Percentiles rank a stretch among this genome's conserved stretches.
These are phyloP conservation scores for Colletotrichum lini DNA, from an alignment of 2,329 filamentous ascomycete genomes.

Conservation along the genomic window DNA sequence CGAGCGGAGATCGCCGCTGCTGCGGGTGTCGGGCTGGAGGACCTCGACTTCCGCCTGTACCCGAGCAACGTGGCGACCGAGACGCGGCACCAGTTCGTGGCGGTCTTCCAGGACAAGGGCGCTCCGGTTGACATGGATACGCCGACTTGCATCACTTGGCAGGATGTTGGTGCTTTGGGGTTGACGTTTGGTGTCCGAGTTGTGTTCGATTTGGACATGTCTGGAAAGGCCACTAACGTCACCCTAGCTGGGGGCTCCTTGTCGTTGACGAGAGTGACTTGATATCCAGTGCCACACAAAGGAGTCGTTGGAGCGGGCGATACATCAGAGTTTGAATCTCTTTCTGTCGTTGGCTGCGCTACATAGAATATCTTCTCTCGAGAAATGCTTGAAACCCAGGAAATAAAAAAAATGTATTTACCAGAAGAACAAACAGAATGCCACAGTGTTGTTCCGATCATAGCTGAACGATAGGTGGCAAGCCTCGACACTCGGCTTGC, in stretches of 20 bases:
- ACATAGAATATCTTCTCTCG: too few species aligned
- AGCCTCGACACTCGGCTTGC: too few species aligned
- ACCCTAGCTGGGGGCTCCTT: constrained; percentile 1
- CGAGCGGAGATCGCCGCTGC: constrained; percentile 43
- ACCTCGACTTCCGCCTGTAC: constrained; percentile 51
- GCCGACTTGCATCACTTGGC: constrained; percentile 53
- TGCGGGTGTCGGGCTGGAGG: constrained; percentile 42
- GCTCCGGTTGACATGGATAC: constrained; percentile 51
- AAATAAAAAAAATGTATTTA: too few species aligned
- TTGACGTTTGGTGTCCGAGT: constrained; percentile 8
- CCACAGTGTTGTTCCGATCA: too few species aligned
- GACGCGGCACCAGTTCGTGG: constrained; percentile 47
- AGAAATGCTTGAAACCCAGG: too few species aligned
- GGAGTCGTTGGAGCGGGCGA: background rate
- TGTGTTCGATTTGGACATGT: constrained; percentile 16
- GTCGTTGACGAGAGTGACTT: background rate
- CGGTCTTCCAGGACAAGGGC: constrained; percentile 50
- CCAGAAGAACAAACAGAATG: too few species aligned
- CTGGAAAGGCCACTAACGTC: constrained; percentile 2
- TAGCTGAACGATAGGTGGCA: too few species aligned
- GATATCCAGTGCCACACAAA: background rate
- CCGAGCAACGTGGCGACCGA: constrained; percentile 48
- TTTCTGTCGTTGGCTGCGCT: background rate
- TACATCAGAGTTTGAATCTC: background rate
- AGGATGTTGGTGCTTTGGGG: constrained; percentile 28